Evolutionary conservation across 371 early-diverging fungal genomes (phyloP), one percentile per base, ranked within the genome.

Genomic region (Coemansia sp.): DNA sequence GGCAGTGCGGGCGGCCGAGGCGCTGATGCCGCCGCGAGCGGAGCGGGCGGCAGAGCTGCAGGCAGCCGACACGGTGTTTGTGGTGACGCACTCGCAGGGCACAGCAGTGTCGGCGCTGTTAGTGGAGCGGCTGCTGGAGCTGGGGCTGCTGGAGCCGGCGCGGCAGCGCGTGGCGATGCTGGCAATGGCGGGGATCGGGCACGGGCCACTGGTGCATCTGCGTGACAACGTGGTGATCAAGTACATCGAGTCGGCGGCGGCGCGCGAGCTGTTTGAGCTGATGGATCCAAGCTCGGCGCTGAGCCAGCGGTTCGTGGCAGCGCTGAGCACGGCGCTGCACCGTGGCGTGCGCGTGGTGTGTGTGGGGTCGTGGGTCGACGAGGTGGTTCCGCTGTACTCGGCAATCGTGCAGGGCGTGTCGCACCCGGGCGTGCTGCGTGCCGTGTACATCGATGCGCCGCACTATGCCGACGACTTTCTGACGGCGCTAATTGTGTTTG

Each of bases 321-420:
- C 92, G 0, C 79, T 94, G 57, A 78, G 82, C n/a, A 79, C 75
- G 11, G 78, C 94, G 1, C 77, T 93, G 26, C 75, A 85, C 3
- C 66, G 78, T 1, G 90, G 91, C 2, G 85, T 92, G 14, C 83
- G 89, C 39, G 68, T 89, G 11, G 83, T 87, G 0, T 78, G 89
- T 63, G 77, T 89, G 63, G 84, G 90, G 20, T 83, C 88, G 8
- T 76, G 94, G 90, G 92, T 92, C 57, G 97, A 97, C 69, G 95
- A 97, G 68, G 95, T 94, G 0, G 95, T 95, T 0, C 96, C 96
- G 3, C 80, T 95, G 20, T 93, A 95, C 77, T 97, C 97, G 11
- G 92, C 93, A 0, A 84, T 90, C 30, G 81, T 95, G 81, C 87
- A 90, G 33, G 90, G 91, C 8, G 81, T 92, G 30, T 77, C 85